Conservation (phyloP, 768 basidiomycete genomes). For the Termitomyces sp. region DNA sequence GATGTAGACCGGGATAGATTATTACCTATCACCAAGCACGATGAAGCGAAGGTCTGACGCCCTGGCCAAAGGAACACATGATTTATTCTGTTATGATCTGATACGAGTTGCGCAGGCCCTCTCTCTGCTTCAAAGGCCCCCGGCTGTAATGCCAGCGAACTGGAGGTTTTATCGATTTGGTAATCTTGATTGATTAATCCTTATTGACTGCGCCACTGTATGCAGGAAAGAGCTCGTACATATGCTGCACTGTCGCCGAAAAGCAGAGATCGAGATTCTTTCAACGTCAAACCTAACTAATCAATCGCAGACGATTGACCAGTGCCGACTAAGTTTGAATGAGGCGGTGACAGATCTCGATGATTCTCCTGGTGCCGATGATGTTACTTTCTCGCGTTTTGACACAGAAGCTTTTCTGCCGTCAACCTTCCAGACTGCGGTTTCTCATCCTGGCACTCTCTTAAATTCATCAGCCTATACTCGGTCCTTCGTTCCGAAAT, state of each 20-base stretch:
- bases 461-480: background rate
- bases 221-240: constrained; percentile 72
- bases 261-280: constrained; percentile 89
- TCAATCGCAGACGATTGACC: background rate
- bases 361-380: background rate
- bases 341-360: background rate
- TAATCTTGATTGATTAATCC: background rate
- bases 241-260: constrained; percentile 77
- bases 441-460: constrained; percentile 4
- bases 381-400: background rate
- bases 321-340: background rate
- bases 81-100: background rate
- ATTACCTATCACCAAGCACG: constrained; percentile 63
- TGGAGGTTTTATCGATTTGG: constrained; percentile 54
- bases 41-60: constrained; percentile 64
- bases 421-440: background rate
- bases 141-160: constrained; percentile 37
- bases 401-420: background rate
- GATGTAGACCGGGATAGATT: constrained; percentile 54
- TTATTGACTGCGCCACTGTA: background rate
- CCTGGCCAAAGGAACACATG: background rate
- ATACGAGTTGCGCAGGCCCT: constrained; percentile 43
- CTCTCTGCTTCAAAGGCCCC: constrained; percentile 47
- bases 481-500: background rate
- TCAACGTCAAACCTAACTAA: constrained; percentile 14